Conservation (phyloP, 176 grass and related monocot genomes). For the Ananas comosus region DNA sequence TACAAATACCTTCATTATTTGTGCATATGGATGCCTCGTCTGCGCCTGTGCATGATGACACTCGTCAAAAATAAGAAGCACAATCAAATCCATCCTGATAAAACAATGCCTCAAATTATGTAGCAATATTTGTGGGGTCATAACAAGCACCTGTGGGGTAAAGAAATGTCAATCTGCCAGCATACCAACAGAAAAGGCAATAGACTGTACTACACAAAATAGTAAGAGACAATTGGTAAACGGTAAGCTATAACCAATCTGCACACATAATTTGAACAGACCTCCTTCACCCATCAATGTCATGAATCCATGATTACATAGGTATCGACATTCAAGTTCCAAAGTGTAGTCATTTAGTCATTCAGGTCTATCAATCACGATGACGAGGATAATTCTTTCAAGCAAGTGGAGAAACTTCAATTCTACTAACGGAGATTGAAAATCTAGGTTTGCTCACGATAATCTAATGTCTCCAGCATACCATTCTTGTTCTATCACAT, state of each 20-base stretch:
- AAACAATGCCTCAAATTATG: constrained; percentile 83
- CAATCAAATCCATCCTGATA: constrained; percentile 65
- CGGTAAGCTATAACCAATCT: too few species aligned
- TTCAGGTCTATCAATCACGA: too few species aligned
- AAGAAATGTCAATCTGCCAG: constrained; percentile 26
- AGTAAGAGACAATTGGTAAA: background rate
- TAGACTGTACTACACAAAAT: background rate
- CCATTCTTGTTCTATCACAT: background rate
- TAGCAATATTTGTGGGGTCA: constrained; percentile 87
- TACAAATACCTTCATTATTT: constrained; percentile 89
- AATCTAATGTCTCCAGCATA: background rate
- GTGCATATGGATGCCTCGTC: constrained; percentile 77
- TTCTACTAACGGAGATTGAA: too few species aligned
- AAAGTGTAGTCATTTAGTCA: too few species aligned
- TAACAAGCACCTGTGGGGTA: constrained; percentile 68
- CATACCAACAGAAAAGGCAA: background rate
- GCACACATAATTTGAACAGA: too few species aligned
- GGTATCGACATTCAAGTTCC: too few species aligned
- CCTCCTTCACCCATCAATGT: too few species aligned
- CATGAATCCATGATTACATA: too few species aligned
- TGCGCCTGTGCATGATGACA: constrained; percentile 85
- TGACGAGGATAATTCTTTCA: too few species aligned
- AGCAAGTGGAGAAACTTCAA: too few species aligned
- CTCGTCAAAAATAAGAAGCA: constrained; percentile 88
- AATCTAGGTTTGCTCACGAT: too few species aligned